Percentiles rank a stretch among this genome's conserved stretches.
These are phyloP conservation scores for Saksenaea vasiformis DNA, from an alignment of 371 early-diverging fungal genomes.

Conservation along the genomic window DNA sequence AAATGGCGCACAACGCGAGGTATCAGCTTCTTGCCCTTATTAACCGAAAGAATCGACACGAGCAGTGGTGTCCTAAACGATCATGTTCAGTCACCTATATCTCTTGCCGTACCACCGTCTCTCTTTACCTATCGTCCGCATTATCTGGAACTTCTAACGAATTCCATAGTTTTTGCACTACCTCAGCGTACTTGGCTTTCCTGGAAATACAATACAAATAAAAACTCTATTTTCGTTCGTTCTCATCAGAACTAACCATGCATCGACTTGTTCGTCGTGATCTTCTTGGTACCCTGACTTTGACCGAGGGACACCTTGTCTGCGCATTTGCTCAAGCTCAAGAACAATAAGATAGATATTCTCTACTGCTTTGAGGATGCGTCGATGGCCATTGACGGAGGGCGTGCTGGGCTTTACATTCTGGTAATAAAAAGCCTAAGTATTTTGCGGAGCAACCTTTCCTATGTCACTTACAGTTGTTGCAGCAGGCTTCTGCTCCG, in stretches of 20 bases:
- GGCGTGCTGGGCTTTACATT: constrained; percentile 9
- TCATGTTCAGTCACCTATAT: neutral
- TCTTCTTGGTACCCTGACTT: constrained; percentile 51
- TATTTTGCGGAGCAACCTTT: neutral
- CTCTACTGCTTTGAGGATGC: constrained; percentile 76
- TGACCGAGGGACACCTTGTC: constrained; percentile 60
- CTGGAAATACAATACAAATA: constrained; percentile 19
- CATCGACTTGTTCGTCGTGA: constrained; percentile 55
- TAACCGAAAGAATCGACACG: constrained; percentile 67
- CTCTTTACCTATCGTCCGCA: constrained; percentile 55
- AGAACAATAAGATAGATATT: constrained; percentile 75
- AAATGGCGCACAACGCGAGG: constrained; percentile 84
- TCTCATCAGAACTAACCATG: constrained; percentile 26
- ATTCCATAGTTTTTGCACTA: constrained; percentile 64
- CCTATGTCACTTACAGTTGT: neutral
- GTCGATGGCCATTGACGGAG: constrained; percentile 51
- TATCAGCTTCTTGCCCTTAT: constrained; percentile 86
- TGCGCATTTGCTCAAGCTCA: constrained; percentile 79
- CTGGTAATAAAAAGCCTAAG: neutral
- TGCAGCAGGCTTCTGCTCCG: neutral
- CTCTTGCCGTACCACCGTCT: neutral
- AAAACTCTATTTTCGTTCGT: neutral
- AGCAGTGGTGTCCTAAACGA: constrained; percentile 27
- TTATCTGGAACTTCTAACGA: constrained; percentile 60
- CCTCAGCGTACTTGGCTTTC: constrained; percentile 57